Evolutionary conservation across 192 early-diverging fungal genomes (phyloP).

Genomic region (Umbelopsis sp.): DNA sequence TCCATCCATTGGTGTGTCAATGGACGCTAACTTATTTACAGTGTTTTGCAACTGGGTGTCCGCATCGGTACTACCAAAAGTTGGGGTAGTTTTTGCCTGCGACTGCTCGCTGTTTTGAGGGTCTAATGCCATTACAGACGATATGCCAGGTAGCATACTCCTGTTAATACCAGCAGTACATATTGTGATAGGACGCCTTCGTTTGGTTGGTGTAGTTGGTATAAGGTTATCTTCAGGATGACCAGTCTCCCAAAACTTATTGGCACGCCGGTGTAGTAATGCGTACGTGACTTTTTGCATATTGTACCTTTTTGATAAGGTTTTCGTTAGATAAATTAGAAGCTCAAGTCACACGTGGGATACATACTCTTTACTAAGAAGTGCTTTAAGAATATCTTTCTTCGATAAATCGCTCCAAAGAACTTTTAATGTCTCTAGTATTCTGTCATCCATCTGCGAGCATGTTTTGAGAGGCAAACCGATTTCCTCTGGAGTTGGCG

Average conservation of each 20-base stretch:
- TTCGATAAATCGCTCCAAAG: conserved; percentile 34
- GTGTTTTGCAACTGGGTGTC: background rate
- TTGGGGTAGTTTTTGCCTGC: background rate
- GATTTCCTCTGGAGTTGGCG: conserved; percentile 27
- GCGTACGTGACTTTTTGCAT: conserved; percentile 43
- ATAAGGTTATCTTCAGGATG: conserved; percentile 17
- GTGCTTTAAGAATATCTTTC: conserved; percentile 23
- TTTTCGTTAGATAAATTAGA: background rate
- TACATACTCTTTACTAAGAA: conserved; percentile 32
- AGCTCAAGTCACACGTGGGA: background rate
- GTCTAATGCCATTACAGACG: background rate
- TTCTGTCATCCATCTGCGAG: conserved; percentile 32
- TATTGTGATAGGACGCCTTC: conserved; percentile 33
- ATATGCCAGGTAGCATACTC: background rate
- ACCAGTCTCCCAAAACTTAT: conserved; percentile 31
- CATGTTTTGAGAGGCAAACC: conserved; percentile 16
- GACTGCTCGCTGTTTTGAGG: background rate
- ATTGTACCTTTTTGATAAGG: conserved; percentile 18
- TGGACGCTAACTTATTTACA: background rate
- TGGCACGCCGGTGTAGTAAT: conserved; percentile 30
- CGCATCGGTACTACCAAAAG: background rate
- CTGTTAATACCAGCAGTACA: conserved; percentile 30
- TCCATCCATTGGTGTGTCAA: background rate
- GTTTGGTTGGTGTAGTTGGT: conserved; percentile 33
- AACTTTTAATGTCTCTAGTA: conserved; percentile 31